Base-by-base conservation (phyloP, 192 early-diverging fungal genomes). In the Cetraspora pellucida region DNA sequence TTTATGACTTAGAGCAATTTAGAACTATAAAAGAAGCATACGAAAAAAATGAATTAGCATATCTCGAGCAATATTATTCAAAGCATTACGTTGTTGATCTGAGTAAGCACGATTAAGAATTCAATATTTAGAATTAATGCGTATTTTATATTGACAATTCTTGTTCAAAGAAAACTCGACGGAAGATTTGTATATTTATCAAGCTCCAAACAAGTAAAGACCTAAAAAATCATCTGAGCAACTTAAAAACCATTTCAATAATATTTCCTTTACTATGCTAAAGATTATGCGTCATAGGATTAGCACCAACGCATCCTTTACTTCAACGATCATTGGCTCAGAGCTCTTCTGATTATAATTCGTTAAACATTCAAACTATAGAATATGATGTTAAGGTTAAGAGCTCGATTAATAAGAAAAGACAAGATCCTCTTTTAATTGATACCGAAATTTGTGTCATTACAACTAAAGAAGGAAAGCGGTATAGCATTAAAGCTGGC, bases 41-140 rank as follows among this genome's bases (percentile, higher is more conserved):
- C 50, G 25, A 71, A 17, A 71, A 54, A 5, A 13, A 77, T 57
- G 23, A 75, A 30, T 28, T 77, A n/a, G 31, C 67, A 17, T 57
- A 71, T n/a, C 50, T 77, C n/a, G 45, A 57, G 17, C 70, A 73
- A 58, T 77, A 77, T 47, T 77, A 74, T 44, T 75, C 77, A 8
- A 72, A 58, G 23, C 44, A 77, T 52, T 77, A 76, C 37, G n/a
- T 50, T 17, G 21, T 77, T 37, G 47, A 37, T 19, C 19, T 61
- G 19, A 52, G 57, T 61, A 77, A 31, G 14, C 27, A 31, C 16
- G 21, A 37, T 69, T 74, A n/a, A 28, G 11, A 47, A 49, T 27
- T 4, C 9, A 14, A 4, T 14, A n/a, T 69, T 47, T n/a, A 28
- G 16, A 3, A 50, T 37, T 19, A 71, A 52, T 49, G 9, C 9